Evolutionary conservation across 768 basidiomycete genomes (phyloP).

Genomic region (Boletus rex-veris): DNA sequence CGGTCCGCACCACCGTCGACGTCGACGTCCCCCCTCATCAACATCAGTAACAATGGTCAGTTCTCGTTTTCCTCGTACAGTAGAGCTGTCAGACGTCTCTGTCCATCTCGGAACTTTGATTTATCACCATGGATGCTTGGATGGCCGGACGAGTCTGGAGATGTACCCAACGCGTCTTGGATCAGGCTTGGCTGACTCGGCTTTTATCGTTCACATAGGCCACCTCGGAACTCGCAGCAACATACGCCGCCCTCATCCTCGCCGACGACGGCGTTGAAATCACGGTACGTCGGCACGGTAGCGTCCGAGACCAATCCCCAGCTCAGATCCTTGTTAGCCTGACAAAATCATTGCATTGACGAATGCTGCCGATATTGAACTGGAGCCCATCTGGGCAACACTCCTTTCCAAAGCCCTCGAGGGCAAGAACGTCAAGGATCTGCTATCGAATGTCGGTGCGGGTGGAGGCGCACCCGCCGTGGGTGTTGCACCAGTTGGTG

Average conservation of each 20-base stretch:
- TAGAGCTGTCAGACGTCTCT: not conserved
- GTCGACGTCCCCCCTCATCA: slow-evolving; percentile 3
- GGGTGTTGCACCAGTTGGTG: slow-evolving; percentile 47
- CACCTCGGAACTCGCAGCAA: slow-evolving; percentile 79
- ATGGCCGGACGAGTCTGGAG: slow-evolving; percentile 10
- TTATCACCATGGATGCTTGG: slow-evolving; percentile 12
- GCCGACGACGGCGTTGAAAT: slow-evolving; percentile 97
- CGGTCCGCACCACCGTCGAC: slow-evolving; percentile 18
- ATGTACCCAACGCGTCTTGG: slow-evolving; percentile 3
- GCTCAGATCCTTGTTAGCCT: slow-evolving; percentile 45
- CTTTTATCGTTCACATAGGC: slow-evolving; percentile 32
- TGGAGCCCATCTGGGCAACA: slow-evolving; percentile 96
- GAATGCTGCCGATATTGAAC: slow-evolving; percentile 74
- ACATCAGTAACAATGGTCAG: slow-evolving; percentile 27
- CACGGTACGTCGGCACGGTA: slow-evolving; percentile 60
- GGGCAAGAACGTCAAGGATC: slow-evolving; percentile 95
- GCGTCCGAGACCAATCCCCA: not conserved
- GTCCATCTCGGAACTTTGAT: not conserved
- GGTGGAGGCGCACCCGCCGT: slow-evolving; percentile 85
- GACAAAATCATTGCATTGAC: slow-evolving; percentile 92
- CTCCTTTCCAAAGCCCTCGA: slow-evolving; percentile 97
- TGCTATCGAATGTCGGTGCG: slow-evolving; percentile 91
- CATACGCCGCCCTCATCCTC: slow-evolving; percentile 97
- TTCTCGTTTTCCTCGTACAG: not conserved
- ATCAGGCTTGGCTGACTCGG: slow-evolving; percentile 13